A percentile compares a stretch with the other conserved stretches of the same genome.
Evolutionary conservation across 441 rosid genomes (phyloP).

Genomic region (Corymbia citriodora): DNA sequence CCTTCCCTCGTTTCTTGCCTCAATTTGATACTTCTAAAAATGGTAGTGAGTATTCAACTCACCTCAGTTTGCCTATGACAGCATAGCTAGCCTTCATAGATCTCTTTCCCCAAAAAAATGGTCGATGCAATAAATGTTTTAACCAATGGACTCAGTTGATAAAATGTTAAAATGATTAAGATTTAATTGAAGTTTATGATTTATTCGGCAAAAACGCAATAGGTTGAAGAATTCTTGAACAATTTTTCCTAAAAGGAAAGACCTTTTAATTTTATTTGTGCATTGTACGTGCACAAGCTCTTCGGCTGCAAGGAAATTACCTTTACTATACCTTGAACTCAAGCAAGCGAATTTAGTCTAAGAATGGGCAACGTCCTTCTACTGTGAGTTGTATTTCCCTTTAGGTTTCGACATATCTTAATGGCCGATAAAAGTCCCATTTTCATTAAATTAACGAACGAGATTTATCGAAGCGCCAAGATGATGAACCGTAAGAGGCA

Average conservation of each 20-base stretch:
- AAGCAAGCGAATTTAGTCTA: not conserved
- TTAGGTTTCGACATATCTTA: not conserved
- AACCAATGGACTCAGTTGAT: too few relatives aligned
- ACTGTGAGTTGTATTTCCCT: not conserved
- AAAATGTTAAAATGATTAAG: too few relatives aligned
- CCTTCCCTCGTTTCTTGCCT: too few relatives aligned
- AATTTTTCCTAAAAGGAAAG: not conserved
- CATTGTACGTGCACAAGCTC: not conserved
- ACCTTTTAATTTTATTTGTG: not conserved
- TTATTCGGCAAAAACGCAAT: too few relatives aligned
- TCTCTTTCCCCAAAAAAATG: too few relatives aligned
- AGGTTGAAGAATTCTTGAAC: too few relatives aligned
- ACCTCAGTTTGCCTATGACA: too few relatives aligned
- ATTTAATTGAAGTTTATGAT: too few relatives aligned
- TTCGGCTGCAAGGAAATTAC: not conserved
- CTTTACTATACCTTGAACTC: not conserved
- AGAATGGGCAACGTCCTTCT: not conserved
- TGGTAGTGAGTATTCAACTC: too few relatives aligned
- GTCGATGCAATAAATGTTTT: too few relatives aligned
- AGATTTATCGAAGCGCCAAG: not conserved
- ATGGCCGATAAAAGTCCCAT: not conserved
- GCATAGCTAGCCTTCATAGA: too few relatives aligned
- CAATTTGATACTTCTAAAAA: too few relatives aligned
- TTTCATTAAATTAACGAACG: not conserved
- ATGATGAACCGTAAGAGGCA: rapidly evolving